Percentiles rank a stretch among this genome's conserved stretches.
These are phyloP conservation scores for Allodekkera sacchari DNA, from an alignment of 805 yeast species.

Conservation along the genomic window DNA sequence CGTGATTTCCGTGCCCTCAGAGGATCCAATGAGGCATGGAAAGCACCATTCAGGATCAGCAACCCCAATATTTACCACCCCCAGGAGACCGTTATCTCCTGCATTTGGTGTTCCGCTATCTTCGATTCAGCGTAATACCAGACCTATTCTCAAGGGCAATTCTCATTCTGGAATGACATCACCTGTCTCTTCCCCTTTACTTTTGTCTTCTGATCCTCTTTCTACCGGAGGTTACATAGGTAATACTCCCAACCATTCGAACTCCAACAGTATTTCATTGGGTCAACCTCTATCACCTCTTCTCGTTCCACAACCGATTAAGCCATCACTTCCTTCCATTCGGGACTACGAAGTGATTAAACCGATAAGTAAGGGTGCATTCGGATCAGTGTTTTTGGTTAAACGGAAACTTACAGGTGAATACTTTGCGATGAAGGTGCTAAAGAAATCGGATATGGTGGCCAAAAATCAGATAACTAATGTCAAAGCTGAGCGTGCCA, in stretches of 20 bases:
- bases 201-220: slow-evolving; percentile 35
- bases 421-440: slow-evolving; percentile 87
- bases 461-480: slow-evolving; percentile 94
- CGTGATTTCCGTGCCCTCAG: slow-evolving; percentile 15
- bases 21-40: slow-evolving; percentile 7
- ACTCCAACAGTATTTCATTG: slow-evolving; percentile 2
- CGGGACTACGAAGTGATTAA: slow-evolving; percentile 84
- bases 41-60: slow-evolving; percentile 5
- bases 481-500: slow-evolving; percentile 90
- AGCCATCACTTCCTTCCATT: slow-evolving; percentile 59
- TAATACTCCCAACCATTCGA: too few species aligned
- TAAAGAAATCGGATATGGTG: slow-evolving; percentile 91
- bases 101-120: slow-evolving; percentile 48
- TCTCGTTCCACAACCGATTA: slow-evolving; percentile 53
- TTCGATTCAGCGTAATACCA: slow-evolving; percentile 48
- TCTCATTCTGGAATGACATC: slow-evolving; percentile 24
- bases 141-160: slow-evolving; percentile 9
- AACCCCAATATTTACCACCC: slow-evolving; percentile 31
- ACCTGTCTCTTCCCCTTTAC: slow-evolving; percentile 53
- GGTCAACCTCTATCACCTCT: slow-evolving; percentile 73
- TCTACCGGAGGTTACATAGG: neutral
- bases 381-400: slow-evolving; percentile 89
- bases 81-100: slow-evolving; percentile 52
- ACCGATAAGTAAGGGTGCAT: slow-evolving; percentile 95
- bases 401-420: slow-evolving; percentile 83